Conservation (phyloP, 495 filamentous ascomycete genomes). For the Penicillium samsonianum region DNA sequence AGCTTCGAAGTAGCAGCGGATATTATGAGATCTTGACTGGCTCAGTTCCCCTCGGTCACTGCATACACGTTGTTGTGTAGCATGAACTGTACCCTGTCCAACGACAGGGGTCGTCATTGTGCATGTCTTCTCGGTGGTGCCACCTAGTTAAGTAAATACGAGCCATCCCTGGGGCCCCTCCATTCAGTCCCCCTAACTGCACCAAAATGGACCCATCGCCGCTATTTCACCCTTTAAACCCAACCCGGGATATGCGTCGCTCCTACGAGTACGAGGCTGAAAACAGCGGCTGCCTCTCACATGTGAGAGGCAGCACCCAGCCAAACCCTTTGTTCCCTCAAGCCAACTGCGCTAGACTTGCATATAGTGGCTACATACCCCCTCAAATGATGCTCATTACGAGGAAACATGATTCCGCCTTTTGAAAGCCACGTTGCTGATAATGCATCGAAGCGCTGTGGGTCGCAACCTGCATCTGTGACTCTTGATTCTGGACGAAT, state of each 20-base stretch:
- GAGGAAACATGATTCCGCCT: too few species aligned
- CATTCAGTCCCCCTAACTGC: not conserved
- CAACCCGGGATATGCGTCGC: not conserved
- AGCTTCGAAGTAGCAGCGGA: constrained; percentile 3
- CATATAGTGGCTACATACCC: constrained; percentile 1
- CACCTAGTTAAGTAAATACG: not conserved
- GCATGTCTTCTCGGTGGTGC: not conserved
- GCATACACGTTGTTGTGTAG: not conserved
- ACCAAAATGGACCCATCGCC: constrained; percentile 1
- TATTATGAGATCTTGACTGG: constrained; percentile 5
- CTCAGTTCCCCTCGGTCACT: not conserved
- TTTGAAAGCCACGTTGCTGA: not conserved
- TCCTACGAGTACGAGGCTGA: not conserved
- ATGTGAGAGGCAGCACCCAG: not conserved
- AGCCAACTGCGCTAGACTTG: not conserved
- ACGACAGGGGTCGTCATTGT: not conserved
- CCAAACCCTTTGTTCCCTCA: not conserved
- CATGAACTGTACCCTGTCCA: not conserved
- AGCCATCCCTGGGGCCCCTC: not conserved
- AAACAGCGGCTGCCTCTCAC: not conserved
- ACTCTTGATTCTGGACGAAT: not conserved
- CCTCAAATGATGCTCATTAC: not conserved
- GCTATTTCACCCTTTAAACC: not conserved
- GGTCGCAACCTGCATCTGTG: not conserved
- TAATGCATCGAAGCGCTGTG: not conserved